phyloP scores from a whole-genome alignment of 1,139 yeast species.

The Taiozyma onychis region DNA sequence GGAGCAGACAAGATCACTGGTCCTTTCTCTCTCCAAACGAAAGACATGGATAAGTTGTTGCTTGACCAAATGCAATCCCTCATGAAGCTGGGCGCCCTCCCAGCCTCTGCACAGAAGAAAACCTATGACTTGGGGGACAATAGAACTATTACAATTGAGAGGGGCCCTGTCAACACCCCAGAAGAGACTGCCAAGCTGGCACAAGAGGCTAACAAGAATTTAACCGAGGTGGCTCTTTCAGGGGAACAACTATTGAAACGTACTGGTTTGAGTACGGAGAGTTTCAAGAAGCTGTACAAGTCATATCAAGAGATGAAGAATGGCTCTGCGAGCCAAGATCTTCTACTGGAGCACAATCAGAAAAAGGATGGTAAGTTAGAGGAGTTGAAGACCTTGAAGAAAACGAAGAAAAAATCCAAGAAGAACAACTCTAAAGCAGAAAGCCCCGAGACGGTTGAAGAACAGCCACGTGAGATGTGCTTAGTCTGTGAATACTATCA shows the following conservation, averaged over 20 bases:
- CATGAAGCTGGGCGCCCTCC: background rate
- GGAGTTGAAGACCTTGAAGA: background rate
- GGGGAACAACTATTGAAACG: background rate
- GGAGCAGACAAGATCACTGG: background rate
- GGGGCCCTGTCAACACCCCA: background rate
- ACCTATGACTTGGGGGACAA: background rate
- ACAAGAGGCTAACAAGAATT: background rate
- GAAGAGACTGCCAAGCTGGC: background rate
- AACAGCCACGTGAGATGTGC: constrained; percentile 27
- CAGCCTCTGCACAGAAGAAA: background rate
- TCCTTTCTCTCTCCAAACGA: background rate
- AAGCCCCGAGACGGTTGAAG: background rate
- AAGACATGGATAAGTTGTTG: background rate
- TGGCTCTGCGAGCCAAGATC: background rate
- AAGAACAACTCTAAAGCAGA: background rate
- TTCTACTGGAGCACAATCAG: background rate
- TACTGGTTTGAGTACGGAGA: background rate
- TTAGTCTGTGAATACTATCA: constrained; percentile 57
- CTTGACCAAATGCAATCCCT: background rate
- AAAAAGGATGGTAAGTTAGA: background rate
- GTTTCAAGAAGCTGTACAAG: background rate
- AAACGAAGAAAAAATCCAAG: background rate
- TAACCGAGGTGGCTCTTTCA: background rate
- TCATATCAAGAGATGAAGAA: background rate
- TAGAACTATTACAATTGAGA: background rate